Base-by-base conservation (phyloP, 1,139 yeast genomes). In the Pichia sp. region DNA sequence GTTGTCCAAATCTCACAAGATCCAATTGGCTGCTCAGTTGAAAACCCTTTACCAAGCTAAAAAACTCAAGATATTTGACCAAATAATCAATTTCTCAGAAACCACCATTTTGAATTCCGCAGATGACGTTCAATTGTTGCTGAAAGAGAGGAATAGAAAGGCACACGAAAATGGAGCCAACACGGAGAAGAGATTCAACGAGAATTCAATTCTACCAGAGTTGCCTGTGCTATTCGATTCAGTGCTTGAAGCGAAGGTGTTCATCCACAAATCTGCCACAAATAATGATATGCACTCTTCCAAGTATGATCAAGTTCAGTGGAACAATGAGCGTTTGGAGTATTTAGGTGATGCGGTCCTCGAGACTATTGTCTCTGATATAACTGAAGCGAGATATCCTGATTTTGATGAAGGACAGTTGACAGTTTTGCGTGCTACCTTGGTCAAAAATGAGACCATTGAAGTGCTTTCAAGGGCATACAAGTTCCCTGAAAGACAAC, bases 261-360 rank as follows among this genome's bases (percentile, higher is more conserved):
- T 90, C 65, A 81, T 86, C 29, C 98, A 93, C 68, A 84, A 84
- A 61, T 90, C 97, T 0, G 75, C 82, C 6, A 79, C 85, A 31
- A 81, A 82, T 58, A 81, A 80, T 59, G 80, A 82, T 60, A 70
- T 80, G 8, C 82, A 82, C 62, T 69, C 86, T 51, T 74, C 80
- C 10, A 80, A 77, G 51, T 70, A 74, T 1, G 93, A 87, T 59
- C 74, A 81, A 54, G 74, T 86, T 30, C 75, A 78, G 49, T 72
- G 83, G 2, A 93, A 90, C 65, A 90, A 93, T 69, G 99, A 95
- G 73, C 77, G 99, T 53, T 75, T 93, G 43, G 99, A 95, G 71
- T 95, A 90, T 67, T 72, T 90, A 46, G 99, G 99, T 23, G 99
- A 95, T 71, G 85, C 98, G 0, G 81, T 90, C 19, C 74, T 93